phyloP scores from a whole-genome alignment of 2,329 filamentous ascomycete species.

The Venturia effusa region DNA sequence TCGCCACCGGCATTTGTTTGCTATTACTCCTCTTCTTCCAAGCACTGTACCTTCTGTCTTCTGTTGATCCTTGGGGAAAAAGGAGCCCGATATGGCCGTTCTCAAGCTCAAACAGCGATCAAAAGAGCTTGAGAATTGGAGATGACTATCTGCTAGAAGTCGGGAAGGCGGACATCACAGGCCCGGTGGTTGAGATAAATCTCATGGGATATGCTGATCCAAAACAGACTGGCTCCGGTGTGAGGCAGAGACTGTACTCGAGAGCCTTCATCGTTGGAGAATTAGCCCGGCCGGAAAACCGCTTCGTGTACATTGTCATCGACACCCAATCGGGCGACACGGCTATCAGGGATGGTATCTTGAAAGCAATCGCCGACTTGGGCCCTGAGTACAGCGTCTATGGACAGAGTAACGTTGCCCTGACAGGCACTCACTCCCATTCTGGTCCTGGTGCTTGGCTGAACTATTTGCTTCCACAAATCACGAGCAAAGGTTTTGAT shows the following conservation, averaged over 20 bases:
- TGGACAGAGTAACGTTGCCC: constrained; percentile 67
- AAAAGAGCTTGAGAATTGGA: not conserved
- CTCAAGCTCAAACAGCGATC: not conserved
- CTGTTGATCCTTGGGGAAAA: not conserved
- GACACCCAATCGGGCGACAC: constrained; percentile 85
- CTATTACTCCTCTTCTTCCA: not conserved
- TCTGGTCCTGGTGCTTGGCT: constrained; percentile 86
- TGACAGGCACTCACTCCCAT: constrained; percentile 90
- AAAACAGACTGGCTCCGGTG: constrained; percentile 69
- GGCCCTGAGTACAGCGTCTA: constrained; percentile 67
- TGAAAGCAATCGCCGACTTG: constrained; percentile 59
- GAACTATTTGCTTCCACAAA: constrained; percentile 87
- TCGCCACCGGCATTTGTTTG: constrained; percentile 1
- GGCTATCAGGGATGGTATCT: constrained; percentile 74
- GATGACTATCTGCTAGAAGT: constrained; percentile 50
- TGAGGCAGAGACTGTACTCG: constrained; percentile 80
- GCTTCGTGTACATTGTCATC: constrained; percentile 78
- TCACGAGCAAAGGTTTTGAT: constrained; percentile 78
- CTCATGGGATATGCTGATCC: constrained; percentile 86
- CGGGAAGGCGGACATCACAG: constrained; percentile 63
- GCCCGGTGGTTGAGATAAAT: constrained; percentile 80
- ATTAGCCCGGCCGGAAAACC: constrained; percentile 51
- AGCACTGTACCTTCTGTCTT: not conserved
- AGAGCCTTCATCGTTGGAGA: constrained; percentile 80
- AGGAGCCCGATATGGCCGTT: not conserved